Base-by-base conservation (phyloP, 768 basidiomycete species). In the Myochromella boudieri region DNA sequence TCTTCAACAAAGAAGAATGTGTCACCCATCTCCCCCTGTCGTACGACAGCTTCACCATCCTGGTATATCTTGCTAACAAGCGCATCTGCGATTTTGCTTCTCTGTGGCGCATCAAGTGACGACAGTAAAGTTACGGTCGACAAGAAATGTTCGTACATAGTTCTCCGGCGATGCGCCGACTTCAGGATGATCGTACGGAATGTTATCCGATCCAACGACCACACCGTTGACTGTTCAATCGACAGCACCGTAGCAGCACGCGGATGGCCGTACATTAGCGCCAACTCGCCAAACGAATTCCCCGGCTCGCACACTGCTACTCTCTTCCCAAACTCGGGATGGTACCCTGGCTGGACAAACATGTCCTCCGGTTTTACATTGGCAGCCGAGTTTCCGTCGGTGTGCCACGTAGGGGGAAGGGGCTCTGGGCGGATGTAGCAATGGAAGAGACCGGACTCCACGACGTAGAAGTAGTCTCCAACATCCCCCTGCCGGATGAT, bases 1-100 rank as follows among this genome's bases (percentile, higher is more conserved):
- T 91, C 91, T 64, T 98, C 97, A 25, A 99, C 84, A 52, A 99
- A 94, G 76, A 93, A 99, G 72, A 98, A 98, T 28, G 91, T 94
- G 59, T 95, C 92, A 6, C 97, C 95, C 70, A 91, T 84, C 54
- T 99, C 97, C 44, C 95, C 95, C 65, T 98, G 87, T 38, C 74
- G 76, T 42, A 99, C 92, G 22, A 99, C 91, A 3, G 84, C 80
- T 57, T 93, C 85, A 15, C 92, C 95, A 56, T 93, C 87, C 28
- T 77, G 72, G 63, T 91, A 89, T 6, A 87, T 80, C 49, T 75
- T 77, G 59, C 92, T 92, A 51, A 89, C 84, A 14, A 99, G 80
- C 6, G 95, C 93, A 63, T 99, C 95, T 42, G 95, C 94, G 51
- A 98, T 91, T 75, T 98, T 99, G 72, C 94, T 95, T 39, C 92